Conservation (phyloP, 495 filamentous ascomycete species). For the Staphylotrichum tortipilum region DNA sequence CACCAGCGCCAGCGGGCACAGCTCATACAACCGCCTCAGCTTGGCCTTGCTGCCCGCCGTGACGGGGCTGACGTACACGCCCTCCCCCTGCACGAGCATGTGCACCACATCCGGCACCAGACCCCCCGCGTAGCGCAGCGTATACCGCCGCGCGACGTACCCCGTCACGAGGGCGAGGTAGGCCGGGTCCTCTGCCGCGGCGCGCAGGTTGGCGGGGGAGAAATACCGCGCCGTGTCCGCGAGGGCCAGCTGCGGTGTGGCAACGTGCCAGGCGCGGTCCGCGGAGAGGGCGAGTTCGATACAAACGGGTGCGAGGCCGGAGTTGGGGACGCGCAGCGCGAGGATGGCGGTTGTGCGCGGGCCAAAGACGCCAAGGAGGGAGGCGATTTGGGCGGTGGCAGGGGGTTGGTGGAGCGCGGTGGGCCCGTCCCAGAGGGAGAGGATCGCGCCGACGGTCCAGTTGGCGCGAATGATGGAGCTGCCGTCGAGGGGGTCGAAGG, state of each 20-base stretch:
- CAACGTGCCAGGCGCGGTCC: constrained; percentile 22
- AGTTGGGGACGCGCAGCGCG: constrained; percentile 31
- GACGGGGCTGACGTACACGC: constrained; percentile 43
- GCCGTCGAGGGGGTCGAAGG: constrained; percentile 48
- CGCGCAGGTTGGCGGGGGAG: constrained; percentile 46
- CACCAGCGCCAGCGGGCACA: constrained; percentile 42
- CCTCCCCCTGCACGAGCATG: constrained; percentile 43
- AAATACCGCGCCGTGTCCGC: constrained; percentile 37
- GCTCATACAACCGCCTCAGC: constrained; percentile 42
- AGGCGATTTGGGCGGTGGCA: constrained; percentile 29
- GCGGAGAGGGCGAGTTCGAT: constrained; percentile 35
- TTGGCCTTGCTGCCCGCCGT: constrained; percentile 38
- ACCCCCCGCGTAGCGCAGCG: constrained; percentile 44
- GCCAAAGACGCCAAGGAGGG: constrained; percentile 43
- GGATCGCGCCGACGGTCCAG: constrained; percentile 46
- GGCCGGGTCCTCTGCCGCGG: constrained; percentile 31
- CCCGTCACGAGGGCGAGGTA: constrained; percentile 36
- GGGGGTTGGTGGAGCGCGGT: constrained; percentile 34
- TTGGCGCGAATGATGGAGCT: constrained; percentile 47
- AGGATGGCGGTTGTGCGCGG: constrained; percentile 43
- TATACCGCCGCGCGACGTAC: constrained; percentile 37
- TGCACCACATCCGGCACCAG: constrained; percentile 48
- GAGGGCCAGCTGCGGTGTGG: constrained; percentile 27
- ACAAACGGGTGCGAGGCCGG: constrained; percentile 22
- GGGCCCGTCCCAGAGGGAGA: constrained; percentile 41